Conservation (phyloP, 345 rosid genomes). For the Brassica napus region DNA sequence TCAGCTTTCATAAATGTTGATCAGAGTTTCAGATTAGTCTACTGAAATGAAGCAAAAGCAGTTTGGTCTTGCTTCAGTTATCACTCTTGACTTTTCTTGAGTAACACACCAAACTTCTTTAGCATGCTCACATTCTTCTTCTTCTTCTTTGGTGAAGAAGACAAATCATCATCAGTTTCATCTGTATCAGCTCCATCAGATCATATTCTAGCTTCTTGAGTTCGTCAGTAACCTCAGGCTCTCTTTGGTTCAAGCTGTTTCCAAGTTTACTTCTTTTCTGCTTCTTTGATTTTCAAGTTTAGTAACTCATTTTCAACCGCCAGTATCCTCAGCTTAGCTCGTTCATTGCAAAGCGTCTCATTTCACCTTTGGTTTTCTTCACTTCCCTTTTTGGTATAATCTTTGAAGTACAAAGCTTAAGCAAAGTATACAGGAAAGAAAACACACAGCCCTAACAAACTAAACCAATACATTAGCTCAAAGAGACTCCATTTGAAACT, state of each 20-base stretch:
- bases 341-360: too few relatives aligned
- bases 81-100: conserved; percentile 86
- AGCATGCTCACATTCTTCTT: conserved; percentile 88
- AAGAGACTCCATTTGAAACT: too few relatives aligned
- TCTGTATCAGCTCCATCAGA: conserved; percentile 60
- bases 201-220: conserved; percentile 61
- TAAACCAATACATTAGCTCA: neutral
- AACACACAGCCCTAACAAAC: neutral
- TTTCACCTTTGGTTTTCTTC: too few relatives aligned
- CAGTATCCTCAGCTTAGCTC: conserved; percentile 32
- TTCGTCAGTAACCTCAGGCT: conserved; percentile 45
- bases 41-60: conserved; percentile 12
- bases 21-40: conserved; percentile 20
- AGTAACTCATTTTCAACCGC: conserved; percentile 52
- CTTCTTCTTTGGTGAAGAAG: conserved; percentile 52
- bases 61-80: neutral
- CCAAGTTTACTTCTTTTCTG: conserved; percentile 19
- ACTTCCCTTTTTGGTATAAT: too few relatives aligned
- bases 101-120: conserved; percentile 82
- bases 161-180: conserved; percentile 70
- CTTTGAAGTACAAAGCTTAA: too few relatives aligned
- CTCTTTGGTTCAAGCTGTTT: conserved; percentile 36
- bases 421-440: too few relatives aligned
- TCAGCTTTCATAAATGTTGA: conserved; percentile 24
- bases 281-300: conserved; percentile 47